Base-by-base conservation (phyloP, 2,329 filamentous ascomycete genomes). In the Aspergillus carbonarius region DNA sequence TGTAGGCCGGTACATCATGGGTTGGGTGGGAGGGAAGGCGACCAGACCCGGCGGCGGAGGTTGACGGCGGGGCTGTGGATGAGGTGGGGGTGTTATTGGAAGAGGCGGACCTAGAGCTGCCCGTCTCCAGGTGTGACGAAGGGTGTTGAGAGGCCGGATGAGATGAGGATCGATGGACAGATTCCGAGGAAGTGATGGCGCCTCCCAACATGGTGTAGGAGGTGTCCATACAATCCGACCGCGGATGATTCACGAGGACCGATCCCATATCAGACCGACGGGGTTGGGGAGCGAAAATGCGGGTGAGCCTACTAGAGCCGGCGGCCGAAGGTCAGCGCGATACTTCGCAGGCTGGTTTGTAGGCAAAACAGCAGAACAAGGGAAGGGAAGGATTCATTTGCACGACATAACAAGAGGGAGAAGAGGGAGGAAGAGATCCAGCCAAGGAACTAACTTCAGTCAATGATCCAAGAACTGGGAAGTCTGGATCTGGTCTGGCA, bases 161-260 rank as follows among this genome's bases (percentile, higher is more conserved):
- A 60, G 66, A 64, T 39, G 67, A 68, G 50, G 71, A 65, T 50
- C 68, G 69, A 69, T 72, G 72, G 49, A 69, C 63, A 39, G 75
- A 74, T 68, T 80, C 78, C 52, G 69, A 67, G n/a, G 69, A 55
- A 62, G 70, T 72, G 66, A 75, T 68, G 67, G 76, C 72, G 65
- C 75, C 76, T 75, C 79, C 80, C 69, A 83, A 79, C 80, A 91
- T 89, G 82, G 87, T 89, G 79, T 82, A 86, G 80, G 86, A 85
- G 77, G 89, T 88, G 78, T 86, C 84, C 69, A 85, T 82, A 68
- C 87, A 82, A 78, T 91, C 87, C 76, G 90, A 84, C 78, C 87
- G 86, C 79, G 87, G 87, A 81, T 93, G 91, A 78, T 80, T 80
- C 68, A 85, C 76, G 70, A 85, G 78, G 67, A 86, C 76, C 72